phyloP scores from a whole-genome alignment of 1,284 basidiomycete genomes.

The Microbotryomycetes sp. region DNA sequence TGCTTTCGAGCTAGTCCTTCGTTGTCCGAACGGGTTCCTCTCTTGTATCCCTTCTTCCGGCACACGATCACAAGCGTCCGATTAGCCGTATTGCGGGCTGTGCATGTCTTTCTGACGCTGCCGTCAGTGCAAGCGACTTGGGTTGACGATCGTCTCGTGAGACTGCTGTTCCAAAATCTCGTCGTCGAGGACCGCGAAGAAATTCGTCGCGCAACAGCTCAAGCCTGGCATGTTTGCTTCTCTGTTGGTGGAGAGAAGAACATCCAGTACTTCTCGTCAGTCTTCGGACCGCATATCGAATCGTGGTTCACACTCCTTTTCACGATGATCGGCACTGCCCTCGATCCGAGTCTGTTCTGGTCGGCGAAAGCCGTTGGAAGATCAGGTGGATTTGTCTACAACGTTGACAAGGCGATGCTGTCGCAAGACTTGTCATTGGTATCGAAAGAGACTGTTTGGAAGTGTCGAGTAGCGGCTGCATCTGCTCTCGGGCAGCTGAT shows the following conservation, averaged over 20 bases:
- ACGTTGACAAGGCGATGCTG: slow-evolving; percentile 95
- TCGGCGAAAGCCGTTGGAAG: slow-evolving; percentile 48
- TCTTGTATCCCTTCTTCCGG: slow-evolving; percentile 91
- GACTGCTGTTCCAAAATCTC: slow-evolving; percentile 88
- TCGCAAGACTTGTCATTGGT: slow-evolving; percentile 83
- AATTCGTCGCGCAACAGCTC: slow-evolving; percentile 70
- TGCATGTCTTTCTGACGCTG: slow-evolving; percentile 77
- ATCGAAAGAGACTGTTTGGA: slow-evolving; percentile 66
- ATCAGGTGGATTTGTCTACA: slow-evolving; percentile 59
- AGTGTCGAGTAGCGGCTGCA: slow-evolving; percentile 73
- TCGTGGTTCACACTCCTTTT: slow-evolving; percentile 80
- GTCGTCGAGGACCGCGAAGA: slow-evolving; percentile 84
- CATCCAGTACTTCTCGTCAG: slow-evolving; percentile 6
- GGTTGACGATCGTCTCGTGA: slow-evolving; percentile 69
- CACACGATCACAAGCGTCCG: slow-evolving; percentile 94
- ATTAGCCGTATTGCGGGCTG: slow-evolving; percentile 81
- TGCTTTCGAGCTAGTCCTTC: too few relatives aligned
- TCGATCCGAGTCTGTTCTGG: slow-evolving; percentile 69
- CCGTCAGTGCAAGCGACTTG: slow-evolving; percentile 65
- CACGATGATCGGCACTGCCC: slow-evolving; percentile 78
- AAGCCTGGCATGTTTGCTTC: slow-evolving; percentile 57
- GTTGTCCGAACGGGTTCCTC: slow-evolving; percentile 71
- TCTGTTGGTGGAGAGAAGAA: slow-evolving; percentile 1
- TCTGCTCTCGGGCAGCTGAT: slow-evolving; percentile 59
- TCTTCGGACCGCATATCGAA: slow-evolving; percentile 37